Evolutionary conservation across 768 basidiomycete genomes (phyloP).

Genomic region (Pleurotus giganteus): DNA sequence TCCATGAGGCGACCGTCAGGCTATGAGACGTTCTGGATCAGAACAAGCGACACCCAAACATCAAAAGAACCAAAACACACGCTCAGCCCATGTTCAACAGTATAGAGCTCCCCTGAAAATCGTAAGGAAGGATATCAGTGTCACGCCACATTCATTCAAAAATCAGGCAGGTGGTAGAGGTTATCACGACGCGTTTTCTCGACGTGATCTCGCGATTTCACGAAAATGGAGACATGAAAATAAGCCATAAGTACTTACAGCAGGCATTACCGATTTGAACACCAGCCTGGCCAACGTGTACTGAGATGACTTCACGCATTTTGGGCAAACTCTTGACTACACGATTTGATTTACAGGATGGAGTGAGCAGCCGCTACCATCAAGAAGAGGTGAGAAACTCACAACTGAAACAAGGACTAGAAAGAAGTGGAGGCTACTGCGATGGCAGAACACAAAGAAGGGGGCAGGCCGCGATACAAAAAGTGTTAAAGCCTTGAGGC

Average conservation of each 20-base stretch:
- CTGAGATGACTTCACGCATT: constrained; percentile 97
- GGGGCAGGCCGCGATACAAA: constrained; percentile 36
- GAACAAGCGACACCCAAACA: constrained; percentile 8
- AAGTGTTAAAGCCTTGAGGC: constrained; percentile 5
- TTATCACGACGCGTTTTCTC: constrained; percentile 30
- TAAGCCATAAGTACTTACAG: constrained; percentile 61
- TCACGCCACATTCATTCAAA: constrained; percentile 24
- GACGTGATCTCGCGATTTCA: constrained; percentile 17
- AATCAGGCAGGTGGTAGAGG: constrained; percentile 17
- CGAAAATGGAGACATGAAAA: constrained; percentile 12
- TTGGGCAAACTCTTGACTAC: constrained; percentile 17
- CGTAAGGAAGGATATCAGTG: constrained; percentile 24
- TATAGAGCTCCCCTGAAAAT: constrained; percentile 92
- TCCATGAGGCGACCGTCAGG: constrained; percentile 92
- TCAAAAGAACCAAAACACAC: constrained; percentile 47
- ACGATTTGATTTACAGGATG: constrained; percentile 18
- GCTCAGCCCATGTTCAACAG: constrained; percentile 96
- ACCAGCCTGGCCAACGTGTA: constrained; percentile 99
- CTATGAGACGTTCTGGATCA: constrained; percentile 41
- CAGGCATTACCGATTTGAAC: constrained; percentile 98
- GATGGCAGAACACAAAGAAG: constrained; percentile 46
- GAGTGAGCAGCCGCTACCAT: constrained; percentile 21
- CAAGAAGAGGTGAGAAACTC: constrained; percentile 14
- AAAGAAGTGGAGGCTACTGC: constrained; percentile 28
- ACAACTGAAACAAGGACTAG: constrained; percentile 31